Base-by-base conservation (phyloP, 352 stramenopile species). In the Globisporangium paddicum region DNA sequence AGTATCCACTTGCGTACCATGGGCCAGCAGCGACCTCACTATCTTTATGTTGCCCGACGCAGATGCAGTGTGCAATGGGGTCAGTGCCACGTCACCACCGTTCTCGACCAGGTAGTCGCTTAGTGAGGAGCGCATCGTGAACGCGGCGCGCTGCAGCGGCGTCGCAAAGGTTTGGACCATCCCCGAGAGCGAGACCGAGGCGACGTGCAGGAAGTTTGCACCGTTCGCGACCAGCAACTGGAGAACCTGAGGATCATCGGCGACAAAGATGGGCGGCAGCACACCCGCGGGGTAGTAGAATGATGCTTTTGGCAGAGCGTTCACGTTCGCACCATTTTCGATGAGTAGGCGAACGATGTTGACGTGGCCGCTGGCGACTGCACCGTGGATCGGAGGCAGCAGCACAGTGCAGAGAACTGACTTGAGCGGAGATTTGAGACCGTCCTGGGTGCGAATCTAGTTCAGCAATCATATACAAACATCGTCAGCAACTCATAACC, bases 41-140 rank as follows among this genome's bases (percentile, higher is more conserved):
- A 55, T 63, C 5, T 30, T 44, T 3, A 68, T 55, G 51, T 91
- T 73, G 19, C 87, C 72, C 7, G 66, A 67, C 0, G 79, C 84
- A n/a, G 79, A 75, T 0, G 84, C 84, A n/a, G 77, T 64, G 58
- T 93, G 84, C 5, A 93, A 72, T 32, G 84, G 82, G 10, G 84
- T 92, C 38, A 93, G 53, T 14, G 84, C 82, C 1, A 93, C 84
- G 35, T 93, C 84, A n/a, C 55, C 77, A 8, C 84, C 84, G 19
- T 72, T 74, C 16, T 86, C 71, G n/a, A 87, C 62, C 26, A 93
- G 48, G 28, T 86, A 84, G 52, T 86, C 78, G 26, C 73, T 82
- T 13, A 87, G 64, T 21, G 82, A 75, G 6, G 78, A 82, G 18
- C 80, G 71, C 48, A 82, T 46, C 6, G 82, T 92, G 49, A 90